Evolutionary conservation across 768 basidiomycete species (phyloP).

Genomic region (Hebeloma cylindrosporum): DNA sequence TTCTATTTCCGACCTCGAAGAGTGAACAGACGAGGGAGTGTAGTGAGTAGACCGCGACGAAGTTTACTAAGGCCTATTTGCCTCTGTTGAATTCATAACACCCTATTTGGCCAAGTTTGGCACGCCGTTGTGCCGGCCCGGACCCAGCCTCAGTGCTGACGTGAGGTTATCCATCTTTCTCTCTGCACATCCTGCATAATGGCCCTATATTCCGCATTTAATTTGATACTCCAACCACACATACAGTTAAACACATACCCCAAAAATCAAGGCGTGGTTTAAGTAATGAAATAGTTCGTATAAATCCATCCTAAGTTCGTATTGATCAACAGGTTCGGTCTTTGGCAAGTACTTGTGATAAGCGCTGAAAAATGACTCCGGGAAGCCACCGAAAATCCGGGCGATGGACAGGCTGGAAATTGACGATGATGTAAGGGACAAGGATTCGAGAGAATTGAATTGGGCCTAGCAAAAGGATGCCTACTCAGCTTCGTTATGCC

Average conservation of each 20-base stretch:
- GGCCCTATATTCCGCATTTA: slow-evolving; percentile 33
- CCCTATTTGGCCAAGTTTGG: not conserved
- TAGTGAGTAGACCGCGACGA: slow-evolving; percentile 1
- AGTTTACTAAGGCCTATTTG: slow-evolving; percentile 35
- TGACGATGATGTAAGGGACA: not conserved
- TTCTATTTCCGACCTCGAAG: too few species aligned
- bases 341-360: slow-evolving; percentile 67
- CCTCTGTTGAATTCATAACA: slow-evolving; percentile 21
- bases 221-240: slow-evolving; percentile 7
- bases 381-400: slow-evolving; percentile 79
- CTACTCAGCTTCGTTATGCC: slow-evolving; percentile 83
- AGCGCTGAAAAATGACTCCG: slow-evolving; percentile 56
- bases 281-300: slow-evolving; percentile 82
- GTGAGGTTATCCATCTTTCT: slow-evolving; percentile 39
- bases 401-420: slow-evolving; percentile 64
- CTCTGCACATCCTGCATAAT: slow-evolving; percentile 55
- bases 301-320: slow-evolving; percentile 60
- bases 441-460: not conserved
- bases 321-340: slow-evolving; percentile 64
- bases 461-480: too few species aligned
- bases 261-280: slow-evolving; percentile 79
- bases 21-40: not conserved
- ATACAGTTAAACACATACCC: slow-evolving; percentile 45
- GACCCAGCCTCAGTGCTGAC: not conserved
- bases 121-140: not conserved